Evolutionary conservation across 2,329 filamentous ascomycete genomes (phyloP).

Genomic region (Fusarium metavorans): DNA sequence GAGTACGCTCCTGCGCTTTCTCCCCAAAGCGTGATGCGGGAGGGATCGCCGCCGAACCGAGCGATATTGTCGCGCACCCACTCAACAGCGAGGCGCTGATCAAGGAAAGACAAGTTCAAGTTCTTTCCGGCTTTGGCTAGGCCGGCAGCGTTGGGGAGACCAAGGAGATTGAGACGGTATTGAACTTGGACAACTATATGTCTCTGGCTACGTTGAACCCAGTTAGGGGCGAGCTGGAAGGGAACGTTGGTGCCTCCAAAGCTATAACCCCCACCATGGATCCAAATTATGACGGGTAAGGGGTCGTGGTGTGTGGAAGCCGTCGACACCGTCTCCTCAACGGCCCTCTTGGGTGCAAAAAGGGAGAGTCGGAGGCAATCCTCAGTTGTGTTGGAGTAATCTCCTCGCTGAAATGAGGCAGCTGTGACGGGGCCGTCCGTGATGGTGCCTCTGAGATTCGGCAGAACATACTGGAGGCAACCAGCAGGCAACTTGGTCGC

Average conservation of each 20-base stretch:
- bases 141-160: constrained; percentile 20
- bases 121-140: constrained; percentile 9
- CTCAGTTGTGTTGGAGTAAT: constrained; percentile 34
- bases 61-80: constrained; percentile 35
- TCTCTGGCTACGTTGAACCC: constrained; percentile 32
- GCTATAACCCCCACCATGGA: constrained; percentile 22
- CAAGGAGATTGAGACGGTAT: constrained; percentile 32
- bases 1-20: constrained; percentile 33
- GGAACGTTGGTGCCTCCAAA: constrained; percentile 25
- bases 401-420: constrained; percentile 26
- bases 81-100: constrained; percentile 36
- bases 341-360: constrained; percentile 1
- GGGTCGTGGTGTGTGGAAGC: not conserved
- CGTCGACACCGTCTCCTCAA: not conserved
- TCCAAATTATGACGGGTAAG: constrained; percentile 28
- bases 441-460: constrained; percentile 14
- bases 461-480: constrained; percentile 31
- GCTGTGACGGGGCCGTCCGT: constrained; percentile 1
- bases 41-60: constrained; percentile 30
- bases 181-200: constrained; percentile 35
- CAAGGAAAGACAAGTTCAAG: constrained; percentile 30
- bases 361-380: constrained; percentile 32
- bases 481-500: constrained; percentile 11
- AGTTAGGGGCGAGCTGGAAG: constrained; percentile 23
- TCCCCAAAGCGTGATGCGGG: constrained; percentile 34